These are phyloP conservation scores for Dendrobium huoshanense DNA, from an alignment of 106 monocot species.

Conservation along the genomic window DNA sequence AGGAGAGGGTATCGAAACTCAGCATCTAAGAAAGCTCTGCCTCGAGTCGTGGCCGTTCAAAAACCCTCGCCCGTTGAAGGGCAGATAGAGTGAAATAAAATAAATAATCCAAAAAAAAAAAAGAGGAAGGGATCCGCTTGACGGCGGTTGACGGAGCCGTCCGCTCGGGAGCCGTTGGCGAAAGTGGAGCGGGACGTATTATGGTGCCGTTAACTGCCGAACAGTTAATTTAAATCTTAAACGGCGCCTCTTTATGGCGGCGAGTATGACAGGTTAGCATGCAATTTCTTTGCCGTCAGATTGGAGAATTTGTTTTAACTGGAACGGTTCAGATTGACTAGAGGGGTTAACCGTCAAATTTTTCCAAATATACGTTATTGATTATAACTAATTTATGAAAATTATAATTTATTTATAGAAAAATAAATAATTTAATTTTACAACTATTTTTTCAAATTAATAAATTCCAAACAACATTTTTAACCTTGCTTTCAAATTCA, in stretches of 20 bases:
- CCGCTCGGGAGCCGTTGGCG: not conserved
- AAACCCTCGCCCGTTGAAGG: slow-evolving; percentile 5
- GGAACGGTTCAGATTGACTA: no score
- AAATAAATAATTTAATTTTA: no score
- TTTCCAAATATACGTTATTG: no score
- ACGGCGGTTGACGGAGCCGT: not conserved
- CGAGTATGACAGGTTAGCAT: not conserved
- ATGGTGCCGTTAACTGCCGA: not conserved
- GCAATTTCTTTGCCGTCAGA: not conserved
- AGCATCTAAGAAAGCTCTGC: not conserved
- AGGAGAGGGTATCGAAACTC: not conserved
- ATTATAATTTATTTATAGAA: no score
- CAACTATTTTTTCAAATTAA: no score
- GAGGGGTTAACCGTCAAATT: no score
- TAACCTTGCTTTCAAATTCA: no score
- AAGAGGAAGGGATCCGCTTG: not conserved
- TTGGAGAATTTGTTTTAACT: not conserved
- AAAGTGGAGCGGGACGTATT: not conserved
- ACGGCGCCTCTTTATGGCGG: not conserved
- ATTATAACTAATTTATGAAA: no score
- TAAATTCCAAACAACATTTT: no score
- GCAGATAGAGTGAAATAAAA: not conserved
- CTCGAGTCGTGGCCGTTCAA: not conserved
- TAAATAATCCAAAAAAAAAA: not conserved
- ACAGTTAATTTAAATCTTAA: not conserved